phyloP scores from a whole-genome alignment of 495 filamentous ascomycete genomes.

The Xylaria telfairii region DNA sequence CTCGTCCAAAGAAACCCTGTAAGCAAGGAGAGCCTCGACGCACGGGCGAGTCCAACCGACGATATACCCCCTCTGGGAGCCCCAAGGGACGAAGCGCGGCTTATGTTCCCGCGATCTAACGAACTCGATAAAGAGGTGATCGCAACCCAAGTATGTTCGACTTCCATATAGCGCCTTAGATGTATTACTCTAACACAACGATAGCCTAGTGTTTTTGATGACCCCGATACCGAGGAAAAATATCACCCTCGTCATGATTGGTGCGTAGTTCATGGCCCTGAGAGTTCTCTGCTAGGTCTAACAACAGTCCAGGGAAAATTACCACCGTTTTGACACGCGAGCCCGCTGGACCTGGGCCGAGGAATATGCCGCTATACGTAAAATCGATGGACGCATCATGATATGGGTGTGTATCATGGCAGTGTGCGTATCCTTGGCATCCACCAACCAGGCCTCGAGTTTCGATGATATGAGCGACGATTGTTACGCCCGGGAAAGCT shows the following conservation, averaged over 20 bases:
- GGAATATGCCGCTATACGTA: slow-evolving; percentile 70
- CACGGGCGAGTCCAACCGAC: slow-evolving; percentile 16
- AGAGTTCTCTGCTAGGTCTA: slow-evolving; percentile 5
- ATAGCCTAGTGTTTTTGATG: slow-evolving; percentile 47
- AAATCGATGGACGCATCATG: slow-evolving; percentile 46
- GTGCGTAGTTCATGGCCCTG: slow-evolving; percentile 27
- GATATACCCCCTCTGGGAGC: slow-evolving; percentile 46
- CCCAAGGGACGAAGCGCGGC: slow-evolving; percentile 45
- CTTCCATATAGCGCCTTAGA: too few relatives aligned
- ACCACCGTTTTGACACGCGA: slow-evolving; percentile 76
- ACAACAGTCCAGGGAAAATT: slow-evolving; percentile 41
- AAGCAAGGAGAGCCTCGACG: background rate
- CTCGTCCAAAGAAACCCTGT: background rate
- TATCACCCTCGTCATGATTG: slow-evolving; percentile 60
- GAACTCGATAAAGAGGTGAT: slow-evolving; percentile 58
- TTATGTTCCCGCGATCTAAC: slow-evolving; percentile 51
- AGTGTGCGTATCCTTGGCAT: slow-evolving; percentile 46
- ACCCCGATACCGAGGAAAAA: slow-evolving; percentile 55
- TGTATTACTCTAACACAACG: background rate
- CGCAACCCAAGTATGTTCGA: slow-evolving; percentile 56
- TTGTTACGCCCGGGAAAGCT: too few relatives aligned
- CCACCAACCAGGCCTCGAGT: too few relatives aligned
- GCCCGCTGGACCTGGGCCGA: slow-evolving; percentile 74
- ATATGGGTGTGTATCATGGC: slow-evolving; percentile 78
- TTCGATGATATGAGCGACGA: background rate